Base-by-base conservation (phyloP, 2,329 filamentous ascomycete species). In the Periconia macrospinosa region DNA sequence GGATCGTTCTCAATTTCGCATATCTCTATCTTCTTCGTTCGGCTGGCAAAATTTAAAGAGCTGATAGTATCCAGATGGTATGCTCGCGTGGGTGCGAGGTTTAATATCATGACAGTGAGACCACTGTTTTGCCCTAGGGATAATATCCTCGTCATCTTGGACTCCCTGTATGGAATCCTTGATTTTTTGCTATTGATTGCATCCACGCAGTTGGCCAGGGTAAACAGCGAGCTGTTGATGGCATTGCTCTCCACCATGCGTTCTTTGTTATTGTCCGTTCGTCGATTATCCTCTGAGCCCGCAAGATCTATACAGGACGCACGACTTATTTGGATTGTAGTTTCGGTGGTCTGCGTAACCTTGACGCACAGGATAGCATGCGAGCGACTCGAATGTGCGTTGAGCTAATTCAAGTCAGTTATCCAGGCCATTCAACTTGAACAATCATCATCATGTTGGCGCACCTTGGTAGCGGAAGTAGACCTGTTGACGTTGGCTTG, bases 221-320 rank as follows among this genome's bases (percentile, higher is more conserved):
- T 92, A 67, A 97, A 97, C 7, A 97, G 81, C 59, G 91, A 95
- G 78, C 97, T 97, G 82, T 97, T 97, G 79, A 97, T 97, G 67
- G 91, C 93, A 0, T 93, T 92, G 40, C 92, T 96, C 75, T 97
- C 93, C n/a, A 96, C 85, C 70, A 97, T 80, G 23, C 93, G 84
- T 73, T 96, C 92, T 72, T 92, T 94, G 65, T 88, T 91, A 73
- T 97, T 97, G 49, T 96, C 93, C 0, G 93, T 97, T 47, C 93
- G 83, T 46, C 93, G 84, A 72, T 97, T 97, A 74, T 97, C 93
- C 75, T 97, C 94, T 1, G 92, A 97, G 41, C 93, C 93, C 52
- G 93, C 93, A 64, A 97, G 81, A 75, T 97, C 93, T 72, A 97
- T 97, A 67, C 92, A 92, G 1, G 91, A 96, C 14, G 90, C 92